Evolutionary conservation across 139 green algal genomes (phyloP).

Genomic region (Edaphochlamys debaryana): DNA sequence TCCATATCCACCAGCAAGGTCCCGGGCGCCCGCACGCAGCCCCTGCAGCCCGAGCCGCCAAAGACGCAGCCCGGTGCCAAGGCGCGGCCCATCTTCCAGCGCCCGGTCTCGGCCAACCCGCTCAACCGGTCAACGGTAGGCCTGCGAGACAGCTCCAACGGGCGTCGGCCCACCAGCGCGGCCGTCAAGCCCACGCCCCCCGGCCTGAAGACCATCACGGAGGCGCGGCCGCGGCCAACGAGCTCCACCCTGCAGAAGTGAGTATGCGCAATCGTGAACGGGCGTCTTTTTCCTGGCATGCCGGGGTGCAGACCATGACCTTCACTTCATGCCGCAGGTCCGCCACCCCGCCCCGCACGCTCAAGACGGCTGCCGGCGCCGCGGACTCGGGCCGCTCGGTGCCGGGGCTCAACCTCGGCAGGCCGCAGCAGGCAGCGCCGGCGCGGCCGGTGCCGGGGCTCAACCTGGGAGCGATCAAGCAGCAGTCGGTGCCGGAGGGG

Average conservation of each 20-base stretch:
- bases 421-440: neutral
- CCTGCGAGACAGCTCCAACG: no score
- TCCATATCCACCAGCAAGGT: conserved; percentile 36
- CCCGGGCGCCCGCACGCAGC: neutral
- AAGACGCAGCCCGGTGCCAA: neutral
- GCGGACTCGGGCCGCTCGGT: no score
- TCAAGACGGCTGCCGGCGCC: no score
- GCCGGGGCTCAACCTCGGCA: no score
- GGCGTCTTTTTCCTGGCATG: no score
- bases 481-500: neutral
- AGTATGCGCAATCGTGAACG: no score
- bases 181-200: neutral
- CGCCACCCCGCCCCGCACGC: no score
- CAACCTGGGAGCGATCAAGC: conserved; percentile 33
- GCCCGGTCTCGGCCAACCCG: neutral
- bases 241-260: no score
- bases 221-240: neutral
- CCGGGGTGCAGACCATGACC: no score
- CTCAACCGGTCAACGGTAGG: no score
- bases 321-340: no score
- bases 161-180: no score
- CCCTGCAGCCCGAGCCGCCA: neutral
- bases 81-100: neutral
- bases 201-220: conserved; percentile 1
- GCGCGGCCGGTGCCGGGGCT: conserved; percentile 12